These are phyloP conservation scores for Parathielavia appendiculata DNA, from an alignment of 495 filamentous ascomycete species.

Conservation along the genomic window DNA sequence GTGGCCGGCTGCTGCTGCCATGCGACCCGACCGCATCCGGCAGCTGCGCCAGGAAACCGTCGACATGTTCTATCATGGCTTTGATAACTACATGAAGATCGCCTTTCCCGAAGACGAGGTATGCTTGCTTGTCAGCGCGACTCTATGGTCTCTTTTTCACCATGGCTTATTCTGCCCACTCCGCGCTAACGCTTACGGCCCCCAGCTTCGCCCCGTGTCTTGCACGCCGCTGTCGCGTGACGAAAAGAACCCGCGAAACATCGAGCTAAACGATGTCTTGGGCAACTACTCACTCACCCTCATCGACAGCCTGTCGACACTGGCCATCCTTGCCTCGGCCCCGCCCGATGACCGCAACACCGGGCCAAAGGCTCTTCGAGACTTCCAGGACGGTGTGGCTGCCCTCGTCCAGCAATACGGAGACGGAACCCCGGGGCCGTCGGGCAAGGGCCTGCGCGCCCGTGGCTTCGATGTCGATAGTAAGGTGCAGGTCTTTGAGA, in stretches of 20 bases:
- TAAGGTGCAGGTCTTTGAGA: conserved; percentile 98
- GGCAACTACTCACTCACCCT: conserved; percentile 96
- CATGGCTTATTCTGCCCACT: conserved; percentile 12
- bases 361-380: conserved; percentile 56
- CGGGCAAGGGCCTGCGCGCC: conserved; percentile 65
- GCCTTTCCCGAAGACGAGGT: conserved; percentile 97
- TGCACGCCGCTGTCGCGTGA: conserved; percentile 82
- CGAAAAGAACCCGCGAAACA: conserved; percentile 67
- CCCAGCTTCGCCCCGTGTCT: conserved; percentile 71
- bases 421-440: conserved; percentile 65
- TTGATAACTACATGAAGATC: conserved; percentile 86
- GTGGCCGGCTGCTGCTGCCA: conserved; percentile 36
- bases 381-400: conserved; percentile 77
- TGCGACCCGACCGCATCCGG: conserved; percentile 48
- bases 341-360: conserved; percentile 45
- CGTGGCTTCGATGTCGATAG: conserved; percentile 92
- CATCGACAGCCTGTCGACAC: conserved; percentile 87
- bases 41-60: conserved; percentile 67
- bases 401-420: conserved; percentile 82
- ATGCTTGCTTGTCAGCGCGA: conserved; percentile 15
- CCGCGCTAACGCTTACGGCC: conserved; percentile 4
- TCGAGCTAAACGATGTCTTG: conserved; percentile 90
- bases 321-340: conserved; percentile 81
- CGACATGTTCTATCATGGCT: conserved; percentile 95
- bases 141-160: not conserved